Conservation (phyloP, 192 early-diverging fungal species). For the Mortierella hygrophila region DNA sequence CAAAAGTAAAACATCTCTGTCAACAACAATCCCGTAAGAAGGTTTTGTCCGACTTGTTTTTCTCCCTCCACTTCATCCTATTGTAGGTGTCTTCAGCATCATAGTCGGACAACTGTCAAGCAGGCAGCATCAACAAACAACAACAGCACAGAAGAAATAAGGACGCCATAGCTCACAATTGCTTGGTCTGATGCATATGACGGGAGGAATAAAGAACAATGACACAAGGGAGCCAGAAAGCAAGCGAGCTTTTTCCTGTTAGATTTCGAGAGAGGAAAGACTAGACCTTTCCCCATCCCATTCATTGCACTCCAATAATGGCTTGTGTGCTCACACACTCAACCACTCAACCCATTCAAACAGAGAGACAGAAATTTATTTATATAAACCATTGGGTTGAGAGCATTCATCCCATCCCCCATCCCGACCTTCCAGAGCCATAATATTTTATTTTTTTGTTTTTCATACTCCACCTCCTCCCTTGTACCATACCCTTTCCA, state of each 20-base stretch:
- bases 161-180: conserved; percentile 7
- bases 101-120: background rate
- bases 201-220: background rate
- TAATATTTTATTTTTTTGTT: background rate
- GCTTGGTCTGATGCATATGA: conserved; percentile 1
- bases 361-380: background rate
- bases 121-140: background rate
- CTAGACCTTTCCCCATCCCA: background rate
- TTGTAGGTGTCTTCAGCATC: background rate
- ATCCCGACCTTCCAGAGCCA: background rate
- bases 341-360: no score
- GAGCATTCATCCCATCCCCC: conserved; percentile 7
- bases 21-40: background rate
- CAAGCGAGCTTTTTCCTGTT: background rate
- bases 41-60: background rate
- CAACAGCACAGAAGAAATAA: background rate
- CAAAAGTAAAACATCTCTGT: background rate
- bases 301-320: background rate
- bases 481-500: background rate
- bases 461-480: conserved; percentile 5
- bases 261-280: background rate
- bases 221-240: background rate
- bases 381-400: conserved; percentile 4
- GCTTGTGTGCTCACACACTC: background rate
- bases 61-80: background rate